Conservation (phyloP, 2,329 filamentous ascomycete genomes). For the Fusarium nisikadoi region DNA sequence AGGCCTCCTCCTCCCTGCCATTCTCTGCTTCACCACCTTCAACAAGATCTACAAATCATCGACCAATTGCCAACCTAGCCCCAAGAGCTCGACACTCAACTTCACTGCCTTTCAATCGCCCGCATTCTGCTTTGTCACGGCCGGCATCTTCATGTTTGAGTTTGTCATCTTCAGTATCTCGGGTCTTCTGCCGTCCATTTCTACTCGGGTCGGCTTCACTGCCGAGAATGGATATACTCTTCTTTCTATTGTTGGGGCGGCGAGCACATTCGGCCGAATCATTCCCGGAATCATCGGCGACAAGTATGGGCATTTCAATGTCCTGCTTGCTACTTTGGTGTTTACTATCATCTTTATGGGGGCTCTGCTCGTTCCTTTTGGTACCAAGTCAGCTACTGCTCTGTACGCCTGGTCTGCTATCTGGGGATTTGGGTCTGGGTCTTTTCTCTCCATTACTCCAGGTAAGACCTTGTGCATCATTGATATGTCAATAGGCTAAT, state of each 20-base stretch:
- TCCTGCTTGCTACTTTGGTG: conserved; percentile 32
- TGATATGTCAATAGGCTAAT: neutral
- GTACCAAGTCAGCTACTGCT: conserved; percentile 50
- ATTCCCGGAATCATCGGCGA: conserved; percentile 57
- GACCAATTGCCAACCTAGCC: conserved; percentile 1
- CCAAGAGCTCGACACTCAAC: conserved; percentile 47
- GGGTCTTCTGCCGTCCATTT: conserved; percentile 59
- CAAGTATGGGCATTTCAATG: conserved; percentile 57
- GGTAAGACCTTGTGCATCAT: conserved; percentile 18
- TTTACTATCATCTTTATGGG: conserved; percentile 55
- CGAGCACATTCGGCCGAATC: conserved; percentile 55
- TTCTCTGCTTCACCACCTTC: conserved; percentile 51
- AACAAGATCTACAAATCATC: conserved; percentile 34
- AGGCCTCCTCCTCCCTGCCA: conserved; percentile 41
- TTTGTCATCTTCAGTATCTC: conserved; percentile 61
- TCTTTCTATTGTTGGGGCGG: conserved; percentile 56
- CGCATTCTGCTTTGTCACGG: conserved; percentile 54
- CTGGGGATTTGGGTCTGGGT: conserved; percentile 61
- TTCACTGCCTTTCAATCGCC: conserved; percentile 54
- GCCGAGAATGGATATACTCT: conserved; percentile 55
- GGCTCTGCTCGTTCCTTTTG: conserved; percentile 57
- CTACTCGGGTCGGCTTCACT: conserved; percentile 49
- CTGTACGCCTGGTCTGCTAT: conserved; percentile 58
- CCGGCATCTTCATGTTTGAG: conserved; percentile 58
- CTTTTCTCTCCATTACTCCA: conserved; percentile 56